A percentile compares a stretch with the other conserved stretches of the same genome.
These are phyloP conservation scores for Leptoxyphium fumago DNA, from an alignment of 2,329 filamentous ascomycete species.

Conservation along the genomic window DNA sequence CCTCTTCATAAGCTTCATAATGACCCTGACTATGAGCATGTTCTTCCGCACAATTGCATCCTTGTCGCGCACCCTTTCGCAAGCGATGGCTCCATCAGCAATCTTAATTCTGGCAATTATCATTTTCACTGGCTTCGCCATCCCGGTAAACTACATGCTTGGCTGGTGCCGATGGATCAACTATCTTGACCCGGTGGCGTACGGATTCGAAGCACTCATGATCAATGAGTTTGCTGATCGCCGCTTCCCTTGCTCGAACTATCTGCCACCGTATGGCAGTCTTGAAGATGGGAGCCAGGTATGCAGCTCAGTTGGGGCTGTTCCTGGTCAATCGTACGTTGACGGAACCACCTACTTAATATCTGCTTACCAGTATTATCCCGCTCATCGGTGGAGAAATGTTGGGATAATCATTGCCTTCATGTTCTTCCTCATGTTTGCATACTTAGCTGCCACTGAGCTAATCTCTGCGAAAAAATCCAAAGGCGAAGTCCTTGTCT, in stretches of 20 bases:
- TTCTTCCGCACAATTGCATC: constrained; percentile 73
- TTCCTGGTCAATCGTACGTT: constrained; percentile 24
- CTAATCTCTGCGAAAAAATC: constrained; percentile 27
- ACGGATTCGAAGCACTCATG: constrained; percentile 59
- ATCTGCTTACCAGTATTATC: constrained; percentile 18
- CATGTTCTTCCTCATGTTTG: constrained; percentile 21
- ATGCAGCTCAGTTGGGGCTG: constrained; percentile 28
- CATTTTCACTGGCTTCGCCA: constrained; percentile 52
- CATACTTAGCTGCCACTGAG: constrained; percentile 26
- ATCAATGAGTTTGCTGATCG: constrained; percentile 61
- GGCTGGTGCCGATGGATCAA: constrained; percentile 71
- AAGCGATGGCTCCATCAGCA: constrained; percentile 42
- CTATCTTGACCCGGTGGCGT: constrained; percentile 58
- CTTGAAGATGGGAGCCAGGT: constrained; percentile 19
- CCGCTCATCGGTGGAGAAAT: constrained; percentile 30
- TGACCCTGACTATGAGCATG: constrained; percentile 70
- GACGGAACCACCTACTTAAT: constrained; percentile 24
- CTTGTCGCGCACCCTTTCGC: constrained; percentile 50
- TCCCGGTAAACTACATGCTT: constrained; percentile 49
- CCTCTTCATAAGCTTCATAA: constrained; percentile 58
- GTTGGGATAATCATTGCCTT: constrained; percentile 25
- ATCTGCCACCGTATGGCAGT: constrained; percentile 30
- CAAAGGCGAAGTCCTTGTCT: constrained; percentile 29
- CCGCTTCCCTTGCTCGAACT: constrained; percentile 36
- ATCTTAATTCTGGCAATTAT: constrained; percentile 50